Conservation (phyloP, 805 yeast genomes). For the Kodamaea neixiangensis region DNA sequence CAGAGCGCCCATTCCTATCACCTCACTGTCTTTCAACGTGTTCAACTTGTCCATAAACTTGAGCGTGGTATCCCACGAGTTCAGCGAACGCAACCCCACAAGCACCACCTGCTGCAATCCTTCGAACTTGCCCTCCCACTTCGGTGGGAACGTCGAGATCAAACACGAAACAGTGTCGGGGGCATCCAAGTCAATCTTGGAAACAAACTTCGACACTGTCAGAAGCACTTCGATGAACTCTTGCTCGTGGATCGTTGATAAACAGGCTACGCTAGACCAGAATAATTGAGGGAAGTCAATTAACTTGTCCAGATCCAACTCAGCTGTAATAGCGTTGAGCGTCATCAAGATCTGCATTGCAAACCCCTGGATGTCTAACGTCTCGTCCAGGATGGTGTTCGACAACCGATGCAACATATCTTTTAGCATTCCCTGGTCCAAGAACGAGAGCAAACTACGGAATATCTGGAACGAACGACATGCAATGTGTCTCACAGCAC, state of each 20-base stretch:
- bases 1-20: constrained; percentile 71
- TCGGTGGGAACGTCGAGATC: constrained; percentile 84
- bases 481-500: constrained; percentile 96
- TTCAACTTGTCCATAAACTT: constrained; percentile 73
- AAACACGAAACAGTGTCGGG: constrained; percentile 83
- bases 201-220: constrained; percentile 75
- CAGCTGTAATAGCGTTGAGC: constrained; percentile 86
- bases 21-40: constrained; percentile 65
- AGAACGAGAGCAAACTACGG: constrained; percentile 74
- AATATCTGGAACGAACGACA: constrained; percentile 94
- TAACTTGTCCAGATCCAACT: constrained; percentile 72
- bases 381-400: constrained; percentile 88
- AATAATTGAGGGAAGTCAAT: constrained; percentile 90
- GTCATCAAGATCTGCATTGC: constrained; percentile 98
- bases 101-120: constrained; percentile 80
- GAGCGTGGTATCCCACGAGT: constrained; percentile 76
- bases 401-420: constrained; percentile 94
- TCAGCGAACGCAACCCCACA: constrained; percentile 81
- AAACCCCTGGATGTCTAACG: constrained; percentile 90
- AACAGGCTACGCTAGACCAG: constrained; percentile 93
- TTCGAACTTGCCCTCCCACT: constrained; percentile 93
- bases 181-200: constrained; percentile 83
- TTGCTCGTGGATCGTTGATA: constrained; percentile 87
- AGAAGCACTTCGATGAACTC: constrained; percentile 89
- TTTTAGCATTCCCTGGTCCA: constrained; percentile 85